A percentile compares a stretch with the other conserved stretches of the same genome.
phyloP scores from a whole-genome alignment of 1,284 basidiomycete species.

The Cronartium ribicola region DNA sequence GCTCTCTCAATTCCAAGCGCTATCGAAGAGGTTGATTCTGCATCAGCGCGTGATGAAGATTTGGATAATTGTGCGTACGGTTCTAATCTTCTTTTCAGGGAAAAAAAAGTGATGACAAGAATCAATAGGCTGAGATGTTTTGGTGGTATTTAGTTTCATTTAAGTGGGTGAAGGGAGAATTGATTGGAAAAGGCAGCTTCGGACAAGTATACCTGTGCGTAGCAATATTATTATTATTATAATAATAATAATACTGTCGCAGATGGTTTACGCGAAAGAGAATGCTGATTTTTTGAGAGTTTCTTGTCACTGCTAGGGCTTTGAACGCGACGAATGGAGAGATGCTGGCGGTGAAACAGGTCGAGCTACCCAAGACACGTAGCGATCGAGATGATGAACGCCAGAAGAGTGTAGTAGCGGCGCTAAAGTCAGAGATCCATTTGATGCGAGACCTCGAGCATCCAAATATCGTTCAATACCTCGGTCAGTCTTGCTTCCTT shows the following conservation, averaged over 20 bases:
- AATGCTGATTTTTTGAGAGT: background rate
- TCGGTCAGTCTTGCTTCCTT: conserved; percentile 58
- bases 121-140: too few species aligned
- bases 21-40: conserved; percentile 45
- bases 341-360: conserved; percentile 99
- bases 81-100: background rate
- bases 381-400: conserved; percentile 83
- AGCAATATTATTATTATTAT: conserved; percentile 1
- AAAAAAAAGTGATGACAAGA: too few species aligned
- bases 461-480: conserved; percentile 92
- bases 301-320: conserved; percentile 54
- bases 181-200: conserved; percentile 95
- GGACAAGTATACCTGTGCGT: conserved; percentile 77
- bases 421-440: conserved; percentile 88
- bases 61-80: conserved; percentile 48
- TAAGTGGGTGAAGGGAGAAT: conserved; percentile 96
- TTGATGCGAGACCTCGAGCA: conserved; percentile 94
- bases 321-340: conserved; percentile 97
- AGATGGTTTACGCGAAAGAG: background rate
- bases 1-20: conserved; percentile 47
- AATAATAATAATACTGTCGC: background rate
- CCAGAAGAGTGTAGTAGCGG: conserved; percentile 80
- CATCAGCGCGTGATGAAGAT: conserved; percentile 48
- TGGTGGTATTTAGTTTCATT: conserved; percentile 65
- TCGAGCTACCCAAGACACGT: conserved; percentile 84